phyloP scores from a whole-genome alignment of 495 filamentous ascomycete species.

The Aspergillus diversus region DNA sequence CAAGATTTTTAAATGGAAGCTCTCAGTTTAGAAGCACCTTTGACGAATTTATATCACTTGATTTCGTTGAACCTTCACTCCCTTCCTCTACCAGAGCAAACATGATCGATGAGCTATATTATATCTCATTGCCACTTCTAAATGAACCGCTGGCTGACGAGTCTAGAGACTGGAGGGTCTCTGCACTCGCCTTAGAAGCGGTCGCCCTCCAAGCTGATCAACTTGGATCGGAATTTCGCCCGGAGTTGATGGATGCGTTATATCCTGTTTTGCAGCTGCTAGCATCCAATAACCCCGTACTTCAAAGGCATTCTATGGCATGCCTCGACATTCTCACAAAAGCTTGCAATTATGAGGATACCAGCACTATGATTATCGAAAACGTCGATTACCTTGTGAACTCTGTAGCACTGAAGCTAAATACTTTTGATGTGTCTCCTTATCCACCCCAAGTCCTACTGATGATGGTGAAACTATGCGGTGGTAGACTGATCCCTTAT shows the following conservation, averaged over 20 bases:
- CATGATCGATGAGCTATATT: constrained; percentile 79
- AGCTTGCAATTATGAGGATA: constrained; percentile 73
- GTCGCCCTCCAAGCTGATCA: constrained; percentile 71
- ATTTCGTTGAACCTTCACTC: constrained; percentile 39
- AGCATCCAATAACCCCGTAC: constrained; percentile 67
- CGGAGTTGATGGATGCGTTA: constrained; percentile 86
- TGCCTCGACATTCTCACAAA: constrained; percentile 78
- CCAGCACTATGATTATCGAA: constrained; percentile 80
- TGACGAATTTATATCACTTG: constrained; percentile 65
- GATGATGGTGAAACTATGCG: constrained; percentile 92
- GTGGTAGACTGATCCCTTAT: constrained; percentile 79
- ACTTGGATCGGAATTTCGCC: constrained; percentile 70
- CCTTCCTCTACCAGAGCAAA: constrained; percentile 50
- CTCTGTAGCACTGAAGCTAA: constrained; percentile 84
- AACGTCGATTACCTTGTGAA: constrained; percentile 98
- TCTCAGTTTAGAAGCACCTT: constrained; percentile 52
- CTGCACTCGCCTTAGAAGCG: constrained; percentile 74
- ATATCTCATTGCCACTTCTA: constrained; percentile 70
- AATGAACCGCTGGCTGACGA: constrained; percentile 51
- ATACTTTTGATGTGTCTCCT: constrained; percentile 88
- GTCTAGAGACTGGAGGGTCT: constrained; percentile 67
- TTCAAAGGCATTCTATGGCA: constrained; percentile 82
- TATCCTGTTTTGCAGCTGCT: constrained; percentile 87
- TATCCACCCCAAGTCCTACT: constrained; percentile 86
- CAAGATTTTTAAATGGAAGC: constrained; percentile 65